These are phyloP conservation scores for Epichloe baconii DNA, from an alignment of 2,329 filamentous ascomycete genomes.

Conservation along the genomic window DNA sequence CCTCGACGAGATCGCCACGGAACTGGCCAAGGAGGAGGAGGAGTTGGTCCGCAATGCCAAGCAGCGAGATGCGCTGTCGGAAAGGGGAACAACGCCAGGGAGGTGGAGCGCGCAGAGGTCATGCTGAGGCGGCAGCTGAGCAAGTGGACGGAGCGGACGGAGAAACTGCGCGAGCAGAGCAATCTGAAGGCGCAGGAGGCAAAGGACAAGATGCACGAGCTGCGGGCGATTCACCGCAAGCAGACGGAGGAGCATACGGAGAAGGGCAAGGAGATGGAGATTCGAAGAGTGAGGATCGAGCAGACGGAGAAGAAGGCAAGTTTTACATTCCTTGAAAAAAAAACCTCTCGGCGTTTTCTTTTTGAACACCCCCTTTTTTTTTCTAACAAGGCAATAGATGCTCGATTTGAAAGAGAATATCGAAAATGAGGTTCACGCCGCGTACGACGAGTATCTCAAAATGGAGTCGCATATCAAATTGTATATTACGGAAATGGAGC, in stretches of 20 bases:
- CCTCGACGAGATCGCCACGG: slow-evolving; percentile 73
- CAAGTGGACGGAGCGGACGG: slow-evolving; percentile 78
- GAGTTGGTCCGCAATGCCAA: slow-evolving; percentile 67
- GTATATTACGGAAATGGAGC: slow-evolving; percentile 98
- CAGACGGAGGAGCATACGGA: slow-evolving; percentile 75
- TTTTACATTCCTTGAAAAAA: background rate
- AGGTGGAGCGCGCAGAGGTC: slow-evolving; percentile 80
- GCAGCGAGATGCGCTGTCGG: slow-evolving; percentile 76
- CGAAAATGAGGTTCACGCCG: slow-evolving; percentile 80
- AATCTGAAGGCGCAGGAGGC: slow-evolving; percentile 70
- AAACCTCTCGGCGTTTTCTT: background rate
- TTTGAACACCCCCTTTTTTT: background rate
- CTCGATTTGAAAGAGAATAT: slow-evolving; percentile 95
- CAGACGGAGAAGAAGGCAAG: slow-evolving; percentile 95
- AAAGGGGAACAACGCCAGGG: slow-evolving; percentile 77
- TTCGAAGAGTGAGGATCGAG: slow-evolving; percentile 83
- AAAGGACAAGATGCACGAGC: slow-evolving; percentile 79
- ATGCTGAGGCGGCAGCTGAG: slow-evolving; percentile 71
- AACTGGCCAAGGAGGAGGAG: slow-evolving; percentile 83
- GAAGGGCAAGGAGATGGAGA: slow-evolving; percentile 85
- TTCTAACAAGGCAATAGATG: slow-evolving; percentile 49
- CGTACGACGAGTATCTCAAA: slow-evolving; percentile 91
- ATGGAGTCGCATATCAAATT: slow-evolving; percentile 94
- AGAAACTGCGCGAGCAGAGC: slow-evolving; percentile 68
- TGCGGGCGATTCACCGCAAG: slow-evolving; percentile 65